These are phyloP conservation scores for Inga oerstediana DNA, from an alignment of 306 rosid species.

Conservation along the genomic window DNA sequence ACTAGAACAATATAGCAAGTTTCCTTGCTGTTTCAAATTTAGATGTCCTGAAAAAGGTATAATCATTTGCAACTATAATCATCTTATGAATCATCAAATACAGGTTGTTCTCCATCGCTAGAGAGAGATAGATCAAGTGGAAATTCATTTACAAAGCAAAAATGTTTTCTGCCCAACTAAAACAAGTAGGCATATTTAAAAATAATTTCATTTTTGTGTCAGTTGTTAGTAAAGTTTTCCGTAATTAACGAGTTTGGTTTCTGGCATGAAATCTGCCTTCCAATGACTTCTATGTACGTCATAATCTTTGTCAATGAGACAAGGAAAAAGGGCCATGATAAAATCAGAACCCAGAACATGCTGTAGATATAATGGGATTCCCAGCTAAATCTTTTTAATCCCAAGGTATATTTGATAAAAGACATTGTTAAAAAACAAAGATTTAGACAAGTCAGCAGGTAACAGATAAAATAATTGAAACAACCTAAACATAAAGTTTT, in stretches of 20 bases:
- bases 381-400: neutral
- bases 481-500: neutral
- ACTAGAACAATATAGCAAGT: constrained; percentile 25
- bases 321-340: neutral
- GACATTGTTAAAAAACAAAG: neutral
- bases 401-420: neutral
- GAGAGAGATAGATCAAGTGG: constrained; percentile 6
- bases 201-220: neutral
- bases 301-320: neutral
- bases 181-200: neutral
- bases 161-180: neutral
- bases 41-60: constrained; percentile 33
- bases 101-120: neutral
- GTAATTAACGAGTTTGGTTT: neutral
- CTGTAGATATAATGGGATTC: neutral
- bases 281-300: neutral
- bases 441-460: neutral
- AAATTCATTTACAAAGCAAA: constrained; percentile 17
- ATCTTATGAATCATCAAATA: constrained; percentile 13
- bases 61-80: constrained; percentile 17
- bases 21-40: constrained; percentile 22
- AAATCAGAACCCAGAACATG: neutral
- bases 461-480: constrained; percentile 13
- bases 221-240: neutral
- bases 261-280: neutral